Evolutionary conservation across 179 eudicot species (phyloP).

Genomic region (Heliamphora pulchella): DNA sequence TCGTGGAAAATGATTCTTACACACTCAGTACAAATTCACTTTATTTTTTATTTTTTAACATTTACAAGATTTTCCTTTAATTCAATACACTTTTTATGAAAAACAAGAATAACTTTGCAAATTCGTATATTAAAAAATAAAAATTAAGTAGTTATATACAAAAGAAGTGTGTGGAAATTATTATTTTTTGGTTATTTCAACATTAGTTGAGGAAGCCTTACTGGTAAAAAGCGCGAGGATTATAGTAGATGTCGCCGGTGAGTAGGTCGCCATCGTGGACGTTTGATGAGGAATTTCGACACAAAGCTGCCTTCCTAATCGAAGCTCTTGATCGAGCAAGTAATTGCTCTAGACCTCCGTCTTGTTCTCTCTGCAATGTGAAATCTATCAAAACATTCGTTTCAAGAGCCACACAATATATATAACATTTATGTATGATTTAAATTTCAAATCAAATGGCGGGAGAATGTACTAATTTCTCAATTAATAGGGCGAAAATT

Average conservation of each 20-base stretch:
- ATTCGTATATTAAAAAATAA: too few species aligned
- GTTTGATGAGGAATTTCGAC: constrained; percentile 15
- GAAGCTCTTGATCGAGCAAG: constrained; percentile 32
- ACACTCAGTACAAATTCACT: too few species aligned
- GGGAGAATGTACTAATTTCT: background rate
- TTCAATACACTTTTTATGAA: too few species aligned
- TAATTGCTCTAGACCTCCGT: constrained; percentile 23
- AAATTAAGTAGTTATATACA: too few species aligned
- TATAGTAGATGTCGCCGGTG: constrained; percentile 23
- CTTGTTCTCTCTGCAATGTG: constrained; percentile 22
- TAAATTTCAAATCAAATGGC: too few species aligned
- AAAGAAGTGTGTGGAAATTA: background rate
- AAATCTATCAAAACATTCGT: background rate
- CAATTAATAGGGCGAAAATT: background rate
- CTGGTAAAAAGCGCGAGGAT: constrained; percentile 34
- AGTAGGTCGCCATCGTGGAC: constrained; percentile 6
- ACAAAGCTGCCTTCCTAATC: constrained; percentile 28
- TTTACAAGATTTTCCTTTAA: too few species aligned
- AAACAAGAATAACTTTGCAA: too few species aligned
- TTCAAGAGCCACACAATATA: background rate
- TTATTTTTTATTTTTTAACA: too few species aligned
- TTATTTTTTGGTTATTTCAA: background rate
- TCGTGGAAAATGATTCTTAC: too few species aligned
- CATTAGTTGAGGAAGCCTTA: constrained; percentile 18
- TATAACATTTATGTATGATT: too few species aligned